A percentile compares a stretch with the other conserved stretches of the same genome.
phyloP scores from a whole-genome alignment of 352 stramenopile genomes.

The Phytophthora agathidicida region DNA sequence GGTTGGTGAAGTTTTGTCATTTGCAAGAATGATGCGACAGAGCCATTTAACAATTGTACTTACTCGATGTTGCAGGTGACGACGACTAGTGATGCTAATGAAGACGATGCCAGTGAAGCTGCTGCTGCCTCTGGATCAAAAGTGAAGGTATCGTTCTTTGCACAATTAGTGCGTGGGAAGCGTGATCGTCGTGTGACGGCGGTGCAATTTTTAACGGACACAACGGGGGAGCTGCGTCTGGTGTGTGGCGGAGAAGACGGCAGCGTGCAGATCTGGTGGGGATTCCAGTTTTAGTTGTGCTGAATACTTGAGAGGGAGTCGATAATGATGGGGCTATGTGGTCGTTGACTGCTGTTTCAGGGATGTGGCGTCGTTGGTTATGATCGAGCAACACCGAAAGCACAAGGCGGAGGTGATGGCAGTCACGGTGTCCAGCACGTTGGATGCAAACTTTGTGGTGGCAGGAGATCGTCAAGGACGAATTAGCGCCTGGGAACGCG shows the following conservation, averaged over 20 bases:
- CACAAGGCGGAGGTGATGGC: conserved; percentile 67
- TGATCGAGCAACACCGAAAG: conserved; percentile 74
- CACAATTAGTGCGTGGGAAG: conserved; percentile 56
- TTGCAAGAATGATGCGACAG: background rate
- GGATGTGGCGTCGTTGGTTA: conserved; percentile 48
- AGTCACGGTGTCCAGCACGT: conserved; percentile 28
- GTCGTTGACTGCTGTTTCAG: conserved; percentile 29
- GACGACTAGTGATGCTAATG: no score
- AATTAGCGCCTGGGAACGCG: conserved; percentile 64
- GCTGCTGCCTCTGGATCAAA: background rate
- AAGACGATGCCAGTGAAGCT: background rate
- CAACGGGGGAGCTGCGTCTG: conserved; percentile 39
- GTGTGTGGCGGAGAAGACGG: conserved; percentile 74
- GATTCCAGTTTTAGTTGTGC: no score
- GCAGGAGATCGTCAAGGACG: conserved; percentile 65
- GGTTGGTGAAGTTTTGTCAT: conserved; percentile 29
- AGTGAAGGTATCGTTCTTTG: conserved; percentile 43
- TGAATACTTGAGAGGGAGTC: background rate
- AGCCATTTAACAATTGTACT: background rate
- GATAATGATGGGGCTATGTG: background rate
- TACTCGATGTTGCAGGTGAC: conserved; percentile 3
- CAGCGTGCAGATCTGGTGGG: conserved; percentile 75
- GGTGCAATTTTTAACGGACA: conserved; percentile 51
- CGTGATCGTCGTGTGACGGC: conserved; percentile 68
- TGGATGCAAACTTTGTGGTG: conserved; percentile 56